These are phyloP conservation scores for Daphne laureola DNA, from an alignment of 441 rosid genomes.

Conservation along the genomic window DNA sequence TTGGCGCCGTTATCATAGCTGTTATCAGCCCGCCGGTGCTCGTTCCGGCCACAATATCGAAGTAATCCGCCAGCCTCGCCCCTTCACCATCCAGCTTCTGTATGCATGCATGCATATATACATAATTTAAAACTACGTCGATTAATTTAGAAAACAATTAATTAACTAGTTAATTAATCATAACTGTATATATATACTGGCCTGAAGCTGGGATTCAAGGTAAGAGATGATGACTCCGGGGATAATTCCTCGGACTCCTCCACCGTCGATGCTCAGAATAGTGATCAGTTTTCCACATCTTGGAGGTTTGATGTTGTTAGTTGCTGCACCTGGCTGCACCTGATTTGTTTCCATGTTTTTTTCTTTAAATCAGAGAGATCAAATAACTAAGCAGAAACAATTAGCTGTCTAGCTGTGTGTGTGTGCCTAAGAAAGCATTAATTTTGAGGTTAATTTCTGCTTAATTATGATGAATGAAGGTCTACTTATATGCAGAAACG, in stretches of 20 bases:
- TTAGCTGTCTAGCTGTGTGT: too few relatives aligned
- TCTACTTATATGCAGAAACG: too few relatives aligned
- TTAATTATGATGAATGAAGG: too few relatives aligned
- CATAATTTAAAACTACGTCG: too few relatives aligned
- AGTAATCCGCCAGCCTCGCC: slow-evolving; percentile 55
- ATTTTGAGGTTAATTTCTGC: too few relatives aligned
- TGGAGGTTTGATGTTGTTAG: slow-evolving; percentile 23
- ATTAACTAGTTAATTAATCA: too few relatives aligned
- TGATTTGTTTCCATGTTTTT: slow-evolving; percentile 22
- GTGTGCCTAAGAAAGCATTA: too few relatives aligned
- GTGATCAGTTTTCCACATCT: slow-evolving; percentile 31
- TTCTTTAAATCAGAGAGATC: too few relatives aligned
- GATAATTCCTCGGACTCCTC: slow-evolving; percentile 48
- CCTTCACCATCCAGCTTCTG: slow-evolving; percentile 47
- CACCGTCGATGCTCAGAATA: slow-evolving; percentile 47
- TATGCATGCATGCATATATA: background rate
- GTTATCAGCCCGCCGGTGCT: slow-evolving; percentile 69
- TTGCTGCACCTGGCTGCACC: background rate
- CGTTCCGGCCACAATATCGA: slow-evolving; percentile 53
- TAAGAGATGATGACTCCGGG: slow-evolving; percentile 32
- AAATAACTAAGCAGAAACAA: too few relatives aligned
- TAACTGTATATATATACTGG: background rate
- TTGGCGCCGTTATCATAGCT: slow-evolving; percentile 44
- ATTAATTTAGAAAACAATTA: too few relatives aligned
- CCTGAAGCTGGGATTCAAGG: slow-evolving; percentile 57